A percentile compares a stretch with the other conserved stretches of the same genome.
phyloP scores from a whole-genome alignment of 78 protist species.

The Dictyostelium intermedium region DNA sequence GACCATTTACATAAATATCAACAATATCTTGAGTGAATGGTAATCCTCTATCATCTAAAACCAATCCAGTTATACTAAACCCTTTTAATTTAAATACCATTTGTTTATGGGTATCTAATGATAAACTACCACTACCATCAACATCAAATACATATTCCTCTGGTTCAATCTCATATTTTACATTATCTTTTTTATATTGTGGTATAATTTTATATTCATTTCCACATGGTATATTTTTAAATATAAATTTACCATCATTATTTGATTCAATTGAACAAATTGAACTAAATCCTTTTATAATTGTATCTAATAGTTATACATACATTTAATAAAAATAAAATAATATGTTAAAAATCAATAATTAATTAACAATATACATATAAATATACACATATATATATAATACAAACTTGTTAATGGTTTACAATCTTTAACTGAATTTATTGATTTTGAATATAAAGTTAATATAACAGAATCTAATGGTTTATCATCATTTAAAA shows the following conservation, averaged over 20 bases:
- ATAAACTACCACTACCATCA: constrained; percentile 5
- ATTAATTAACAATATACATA: too few species aligned
- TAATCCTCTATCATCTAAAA: background rate
- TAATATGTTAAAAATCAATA: too few species aligned
- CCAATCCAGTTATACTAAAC: constrained; percentile 22
- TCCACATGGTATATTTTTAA: constrained; percentile 49
- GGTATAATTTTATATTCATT: background rate
- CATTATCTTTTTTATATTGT: background rate
- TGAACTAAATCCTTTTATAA: background rate
- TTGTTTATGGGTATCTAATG: background rate
- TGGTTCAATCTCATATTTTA: constrained; percentile 21
- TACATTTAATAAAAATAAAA: too few species aligned
- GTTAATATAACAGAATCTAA: background rate
- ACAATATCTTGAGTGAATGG: background rate
- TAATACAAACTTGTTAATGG: background rate
- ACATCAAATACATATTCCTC: background rate
- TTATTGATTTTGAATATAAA: background rate
- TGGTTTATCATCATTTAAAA: background rate
- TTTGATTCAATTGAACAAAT: constrained; percentile 11
- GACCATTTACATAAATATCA: constrained; percentile 18
- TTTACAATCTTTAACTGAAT: background rate
- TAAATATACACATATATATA: background rate
- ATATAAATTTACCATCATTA: constrained; percentile 17
- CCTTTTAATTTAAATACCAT: constrained; percentile 21
- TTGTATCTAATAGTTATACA: background rate